A percentile compares a stretch with the other conserved stretches of the same genome.
Evolutionary conservation across 2,329 filamentous ascomycete species (phyloP).

Genomic region (Colletotrichum noveboracense): DNA sequence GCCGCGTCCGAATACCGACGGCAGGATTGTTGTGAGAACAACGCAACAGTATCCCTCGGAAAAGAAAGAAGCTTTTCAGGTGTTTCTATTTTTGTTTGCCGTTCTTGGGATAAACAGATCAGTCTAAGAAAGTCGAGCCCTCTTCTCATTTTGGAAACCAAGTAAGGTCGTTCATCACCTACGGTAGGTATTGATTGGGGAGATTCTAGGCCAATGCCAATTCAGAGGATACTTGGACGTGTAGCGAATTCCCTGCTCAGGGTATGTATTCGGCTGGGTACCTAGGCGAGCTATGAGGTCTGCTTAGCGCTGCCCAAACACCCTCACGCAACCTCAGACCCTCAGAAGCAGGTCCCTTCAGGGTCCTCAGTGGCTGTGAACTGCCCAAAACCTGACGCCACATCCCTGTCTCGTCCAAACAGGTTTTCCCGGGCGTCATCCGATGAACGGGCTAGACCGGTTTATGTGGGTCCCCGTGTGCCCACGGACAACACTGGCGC

Average conservation of each 20-base stretch:
- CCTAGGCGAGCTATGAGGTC: not conserved
- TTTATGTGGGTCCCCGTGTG: not conserved
- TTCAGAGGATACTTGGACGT: not conserved
- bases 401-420: slow-evolving; percentile 11
- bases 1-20: not conserved
- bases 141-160: not conserved
- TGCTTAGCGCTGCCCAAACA: not conserved
- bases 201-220: not conserved
- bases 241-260: not conserved
- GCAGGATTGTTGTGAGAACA: not conserved
- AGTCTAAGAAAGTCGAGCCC: not conserved
- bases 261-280: too few species aligned
- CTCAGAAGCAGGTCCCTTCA: slow-evolving; percentile 3
- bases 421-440: slow-evolving; percentile 16
- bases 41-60: not conserved
- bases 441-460: not conserved
- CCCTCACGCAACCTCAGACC: not conserved
- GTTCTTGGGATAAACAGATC: not conserved
- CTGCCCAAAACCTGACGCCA: not conserved
- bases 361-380: slow-evolving; percentile 11
- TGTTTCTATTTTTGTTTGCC: not conserved
- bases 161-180: not conserved
- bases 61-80: not conserved
- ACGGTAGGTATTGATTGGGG: not conserved
- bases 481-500: not conserved